phyloP scores from a whole-genome alignment of 2,329 filamentous ascomycete species.

The Ophiocordyceps sinensis region DNA sequence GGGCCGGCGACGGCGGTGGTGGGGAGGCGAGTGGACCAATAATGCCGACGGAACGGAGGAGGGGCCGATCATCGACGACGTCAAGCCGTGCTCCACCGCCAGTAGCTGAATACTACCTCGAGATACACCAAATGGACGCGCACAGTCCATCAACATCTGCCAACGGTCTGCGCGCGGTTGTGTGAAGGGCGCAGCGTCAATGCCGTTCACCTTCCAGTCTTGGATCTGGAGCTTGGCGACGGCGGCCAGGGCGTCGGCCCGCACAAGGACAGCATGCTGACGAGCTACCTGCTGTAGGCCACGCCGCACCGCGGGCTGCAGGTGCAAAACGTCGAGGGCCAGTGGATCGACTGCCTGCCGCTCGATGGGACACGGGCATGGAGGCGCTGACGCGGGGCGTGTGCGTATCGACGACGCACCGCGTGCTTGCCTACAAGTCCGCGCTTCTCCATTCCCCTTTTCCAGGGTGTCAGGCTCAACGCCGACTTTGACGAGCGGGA shows the following conservation, averaged over 20 bases:
- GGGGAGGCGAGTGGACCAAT: neutral
- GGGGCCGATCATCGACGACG: neutral
- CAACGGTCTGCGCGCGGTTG: neutral
- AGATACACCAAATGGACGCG: neutral
- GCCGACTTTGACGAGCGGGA: slow-evolving; percentile 67
- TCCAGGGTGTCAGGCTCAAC: slow-evolving; percentile 72
- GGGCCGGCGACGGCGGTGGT: neutral
- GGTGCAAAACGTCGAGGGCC: slow-evolving; percentile 63
- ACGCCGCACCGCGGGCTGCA: slow-evolving; percentile 63
- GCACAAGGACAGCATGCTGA: slow-evolving; percentile 77
- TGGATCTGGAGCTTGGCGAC: slow-evolving; percentile 50
- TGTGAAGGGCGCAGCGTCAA: slow-evolving; percentile 10
- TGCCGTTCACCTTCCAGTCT: slow-evolving; percentile 63
- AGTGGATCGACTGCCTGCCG: slow-evolving; percentile 74
- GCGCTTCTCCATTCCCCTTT: slow-evolving; percentile 72
- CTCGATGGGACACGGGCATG: slow-evolving; percentile 59
- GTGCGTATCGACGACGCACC: slow-evolving; percentile 68
- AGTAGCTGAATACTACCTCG: neutral
- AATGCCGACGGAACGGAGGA: neutral
- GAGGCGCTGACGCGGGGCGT: slow-evolving; percentile 76
- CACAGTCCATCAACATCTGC: neutral
- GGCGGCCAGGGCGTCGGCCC: slow-evolving; percentile 52
- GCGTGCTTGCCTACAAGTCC: slow-evolving; percentile 68
- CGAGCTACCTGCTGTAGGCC: slow-evolving; percentile 68
- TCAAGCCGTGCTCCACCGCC: neutral